Base-by-base conservation (phyloP, 179 eudicot species). In the Heliamphora pulchella region DNA sequence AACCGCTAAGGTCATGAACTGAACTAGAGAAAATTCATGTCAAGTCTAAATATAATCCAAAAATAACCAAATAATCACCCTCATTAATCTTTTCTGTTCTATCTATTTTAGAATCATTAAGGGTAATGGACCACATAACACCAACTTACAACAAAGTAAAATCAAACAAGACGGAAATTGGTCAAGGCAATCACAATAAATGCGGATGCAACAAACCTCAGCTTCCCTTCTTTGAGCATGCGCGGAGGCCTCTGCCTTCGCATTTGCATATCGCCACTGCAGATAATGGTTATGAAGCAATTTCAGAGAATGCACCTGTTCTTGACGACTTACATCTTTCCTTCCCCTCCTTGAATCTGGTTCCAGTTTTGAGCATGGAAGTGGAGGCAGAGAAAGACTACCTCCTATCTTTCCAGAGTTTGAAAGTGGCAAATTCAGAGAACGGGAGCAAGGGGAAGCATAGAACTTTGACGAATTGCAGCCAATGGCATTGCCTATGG, bases 181-280 rank as follows among this genome's bases (percentile, higher is more conserved):
- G 10, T 5, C 31, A 64, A 22, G 10, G 65, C 51, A 43, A 70
- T 68, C 50, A 61, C 66, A 61, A 76, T 76, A 48, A 58, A 41
- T 46, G 53, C 13, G n/a, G 8, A 44, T 3, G 17, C 65, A 53
- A 85, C 92, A 46, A 66, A 93, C 98, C 98, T 93, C 93, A 75
- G 90, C 79, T 84, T 91, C 88, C 84, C 20, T 81, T 82, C 88
- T 89, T 82, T 91, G 92, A n/a, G 89, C 58, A 65, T 39, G 73
- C 83, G 89, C 66, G 63, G 90, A 81, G 46, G 90, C 90, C 66
- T 90, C 85, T 17, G 97, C 91, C 81, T 83, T 92, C 6, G 94
- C 93, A 89, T 89, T 94, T 44, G 88, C 89, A 79, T 80, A 90
- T 77, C 91, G 87, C 93, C 93, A 94, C 77, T 88, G 94, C 79